Conservation (phyloP, 805 yeast genomes). For the Lipomyces anomalus region DNA sequence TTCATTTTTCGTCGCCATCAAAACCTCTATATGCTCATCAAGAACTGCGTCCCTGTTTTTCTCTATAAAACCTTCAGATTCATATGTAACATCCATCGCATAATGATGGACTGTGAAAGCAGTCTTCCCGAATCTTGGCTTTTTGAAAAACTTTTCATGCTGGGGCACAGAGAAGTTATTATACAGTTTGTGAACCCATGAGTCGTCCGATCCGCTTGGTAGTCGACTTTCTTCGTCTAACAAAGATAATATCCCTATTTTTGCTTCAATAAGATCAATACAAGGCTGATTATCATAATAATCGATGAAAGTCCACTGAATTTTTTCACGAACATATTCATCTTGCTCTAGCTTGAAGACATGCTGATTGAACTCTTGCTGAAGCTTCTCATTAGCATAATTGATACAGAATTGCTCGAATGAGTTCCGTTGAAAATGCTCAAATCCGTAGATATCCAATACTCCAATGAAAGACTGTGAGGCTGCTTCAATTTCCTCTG, state of each 20-base stretch:
- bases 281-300: constrained; percentile 97
- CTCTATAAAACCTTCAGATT: constrained; percentile 90
- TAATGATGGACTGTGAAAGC: constrained; percentile 88
- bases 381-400: constrained; percentile 93
- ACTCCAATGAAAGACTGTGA: constrained; percentile 85
- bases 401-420: constrained; percentile 97
- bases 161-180: constrained; percentile 54
- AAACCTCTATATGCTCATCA: constrained; percentile 86
- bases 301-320: constrained; percentile 94
- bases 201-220: constrained; percentile 88
- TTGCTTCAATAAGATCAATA: constrained; percentile 83
- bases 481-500: constrained; percentile 56
- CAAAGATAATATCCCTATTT: constrained; percentile 78
- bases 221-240: constrained; percentile 93
- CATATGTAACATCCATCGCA: constrained; percentile 90
- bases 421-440: constrained; percentile 88
- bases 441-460: constrained; percentile 94
- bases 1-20: constrained; percentile 61
- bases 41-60: constrained; percentile 97
- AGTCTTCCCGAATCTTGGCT: constrained; percentile 89
- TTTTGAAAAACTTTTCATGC: constrained; percentile 68
- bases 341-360: constrained; percentile 96
- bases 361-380: constrained; percentile 95
- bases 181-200: constrained; percentile 87
- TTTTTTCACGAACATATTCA: constrained; percentile 84